Percentiles rank a stretch among this genome's conserved stretches.
Evolutionary conservation across 345 rosid species (phyloP).

Genomic region (Sisymbrium altissimum): DNA sequence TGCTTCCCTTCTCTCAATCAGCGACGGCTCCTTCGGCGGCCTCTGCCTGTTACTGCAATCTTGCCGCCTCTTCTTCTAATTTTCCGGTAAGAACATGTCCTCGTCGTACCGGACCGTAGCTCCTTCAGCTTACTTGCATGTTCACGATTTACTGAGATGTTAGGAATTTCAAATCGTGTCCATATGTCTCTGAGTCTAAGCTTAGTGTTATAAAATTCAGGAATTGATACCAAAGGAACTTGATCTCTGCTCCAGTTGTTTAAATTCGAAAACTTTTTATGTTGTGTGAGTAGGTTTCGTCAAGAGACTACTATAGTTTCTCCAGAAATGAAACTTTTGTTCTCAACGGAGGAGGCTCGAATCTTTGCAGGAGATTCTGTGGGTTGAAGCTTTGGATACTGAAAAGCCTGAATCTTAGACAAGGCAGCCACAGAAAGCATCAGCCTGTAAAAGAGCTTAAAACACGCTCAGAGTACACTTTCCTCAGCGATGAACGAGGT

Average conservation of each 20-base stretch:
- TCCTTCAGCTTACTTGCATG: conserved; percentile 7
- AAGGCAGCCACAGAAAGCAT: conserved; percentile 22
- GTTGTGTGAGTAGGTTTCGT: conserved; percentile 35
- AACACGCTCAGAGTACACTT: conserved; percentile 38
- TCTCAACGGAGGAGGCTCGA: conserved; percentile 37
- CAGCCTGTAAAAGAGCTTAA: conserved; percentile 34
- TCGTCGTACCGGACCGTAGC: not conserved
- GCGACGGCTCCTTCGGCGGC: not conserved
- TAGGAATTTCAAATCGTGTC: not conserved
- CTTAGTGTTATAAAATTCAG: not conserved
- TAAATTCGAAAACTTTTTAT: not conserved
- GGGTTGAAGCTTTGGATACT: conserved; percentile 47
- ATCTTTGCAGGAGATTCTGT: conserved; percentile 40
- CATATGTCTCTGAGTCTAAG: not conserved
- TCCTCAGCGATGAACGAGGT: conserved; percentile 28
- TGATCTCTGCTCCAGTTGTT: conserved; percentile 4
- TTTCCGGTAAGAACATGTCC: conserved; percentile 9
- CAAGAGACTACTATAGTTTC: conserved; percentile 21
- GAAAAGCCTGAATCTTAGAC: conserved; percentile 38
- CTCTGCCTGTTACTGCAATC: conserved; percentile 14
- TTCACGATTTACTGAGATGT: not conserved
- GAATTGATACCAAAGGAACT: not conserved
- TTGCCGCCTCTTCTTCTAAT: conserved; percentile 11
- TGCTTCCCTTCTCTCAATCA: conserved; percentile 25
- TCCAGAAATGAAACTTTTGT: conserved; percentile 34